Percentiles rank a stretch among this genome's conserved stretches.
phyloP scores from a whole-genome alignment of 2,329 filamentous ascomycete species.

The Penicillium sp. region DNA sequence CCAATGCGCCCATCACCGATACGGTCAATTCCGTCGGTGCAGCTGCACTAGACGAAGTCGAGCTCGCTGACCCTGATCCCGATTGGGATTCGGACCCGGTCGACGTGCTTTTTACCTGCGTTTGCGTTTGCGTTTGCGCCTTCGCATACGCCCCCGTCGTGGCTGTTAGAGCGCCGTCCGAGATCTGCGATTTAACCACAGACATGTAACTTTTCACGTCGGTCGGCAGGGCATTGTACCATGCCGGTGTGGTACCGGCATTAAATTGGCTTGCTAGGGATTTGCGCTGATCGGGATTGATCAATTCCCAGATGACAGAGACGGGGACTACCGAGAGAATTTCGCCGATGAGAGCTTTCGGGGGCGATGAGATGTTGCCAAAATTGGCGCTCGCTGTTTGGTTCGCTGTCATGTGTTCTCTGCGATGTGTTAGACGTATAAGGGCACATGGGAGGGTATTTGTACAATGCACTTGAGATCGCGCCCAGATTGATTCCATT shows the following conservation, averaged over 20 bases:
- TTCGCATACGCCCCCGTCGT: slow-evolving; percentile 23
- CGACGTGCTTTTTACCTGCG: slow-evolving; percentile 9
- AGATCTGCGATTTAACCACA: slow-evolving; percentile 32
- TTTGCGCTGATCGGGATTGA: slow-evolving; percentile 31
- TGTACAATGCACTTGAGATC: slow-evolving; percentile 23
- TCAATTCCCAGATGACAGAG: slow-evolving; percentile 30
- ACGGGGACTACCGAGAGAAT: slow-evolving; percentile 35
- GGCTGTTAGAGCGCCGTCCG: slow-evolving; percentile 28
- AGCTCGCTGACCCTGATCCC: slow-evolving; percentile 2
- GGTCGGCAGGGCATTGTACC: slow-evolving; percentile 33
- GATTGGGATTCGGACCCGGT: slow-evolving; percentile 6
- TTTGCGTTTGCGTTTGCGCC: slow-evolving; percentile 9
- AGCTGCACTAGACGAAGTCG: slow-evolving; percentile 15
- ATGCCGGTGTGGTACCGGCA: slow-evolving; percentile 33
- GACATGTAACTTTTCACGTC: slow-evolving; percentile 36
- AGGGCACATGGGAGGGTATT: background rate
- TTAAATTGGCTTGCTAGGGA: slow-evolving; percentile 33
- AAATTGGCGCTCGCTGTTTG: slow-evolving; percentile 30
- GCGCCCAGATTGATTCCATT: slow-evolving; percentile 21
- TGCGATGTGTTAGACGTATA: slow-evolving; percentile 7
- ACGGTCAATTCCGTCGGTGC: slow-evolving; percentile 21
- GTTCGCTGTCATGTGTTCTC: slow-evolving; percentile 18
- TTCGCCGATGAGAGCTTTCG: slow-evolving; percentile 29
- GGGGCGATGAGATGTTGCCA: slow-evolving; percentile 34
- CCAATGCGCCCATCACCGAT: slow-evolving; percentile 24